Conservation (phyloP, 202 grass and related monocot genomes). For the Saccharum hybrid region DNA sequence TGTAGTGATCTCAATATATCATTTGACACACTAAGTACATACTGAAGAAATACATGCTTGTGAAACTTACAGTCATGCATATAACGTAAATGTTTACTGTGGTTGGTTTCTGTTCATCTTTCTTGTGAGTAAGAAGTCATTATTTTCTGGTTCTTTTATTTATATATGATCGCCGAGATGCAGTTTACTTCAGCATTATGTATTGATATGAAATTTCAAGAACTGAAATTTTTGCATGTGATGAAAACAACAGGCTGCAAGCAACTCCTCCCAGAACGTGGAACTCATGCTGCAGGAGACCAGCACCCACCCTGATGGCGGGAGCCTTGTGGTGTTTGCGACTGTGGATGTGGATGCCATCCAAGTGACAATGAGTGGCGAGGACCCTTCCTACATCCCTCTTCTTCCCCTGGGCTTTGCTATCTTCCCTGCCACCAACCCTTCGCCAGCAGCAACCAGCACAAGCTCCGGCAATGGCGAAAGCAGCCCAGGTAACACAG, state of each 20-base stretch:
- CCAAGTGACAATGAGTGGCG: conserved; percentile 88
- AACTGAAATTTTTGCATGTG: conserved; percentile 14
- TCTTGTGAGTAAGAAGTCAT: not conserved
- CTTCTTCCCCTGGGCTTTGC: conserved; percentile 87
- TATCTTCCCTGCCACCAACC: conserved; percentile 65
- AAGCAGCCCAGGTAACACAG: conserved; percentile 27
- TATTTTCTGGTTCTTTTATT: not conserved
- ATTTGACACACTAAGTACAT: conserved; percentile 2
- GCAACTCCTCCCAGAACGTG: conserved; percentile 95
- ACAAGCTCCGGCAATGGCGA: not conserved
- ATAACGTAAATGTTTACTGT: not conserved
- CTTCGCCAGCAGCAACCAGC: conserved; percentile 33
- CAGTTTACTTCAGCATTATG: not conserved
- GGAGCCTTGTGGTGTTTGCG: conserved; percentile 78
- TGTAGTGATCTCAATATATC: not conserved
- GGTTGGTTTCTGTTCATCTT: not conserved
- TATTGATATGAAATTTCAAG: not conserved
- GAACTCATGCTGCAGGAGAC: conserved; percentile 98
- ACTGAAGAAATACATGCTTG: not conserved
- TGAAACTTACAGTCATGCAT: not conserved
- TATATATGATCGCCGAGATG: not conserved
- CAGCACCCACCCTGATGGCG: conserved; percentile 78
- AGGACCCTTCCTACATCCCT: conserved; percentile 87
- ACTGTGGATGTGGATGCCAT: conserved; percentile 88
- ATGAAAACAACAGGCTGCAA: conserved; percentile 67